Conservation (phyloP, 768 basidiomycete genomes). For the Omphalotus guepiniiformis region DNA sequence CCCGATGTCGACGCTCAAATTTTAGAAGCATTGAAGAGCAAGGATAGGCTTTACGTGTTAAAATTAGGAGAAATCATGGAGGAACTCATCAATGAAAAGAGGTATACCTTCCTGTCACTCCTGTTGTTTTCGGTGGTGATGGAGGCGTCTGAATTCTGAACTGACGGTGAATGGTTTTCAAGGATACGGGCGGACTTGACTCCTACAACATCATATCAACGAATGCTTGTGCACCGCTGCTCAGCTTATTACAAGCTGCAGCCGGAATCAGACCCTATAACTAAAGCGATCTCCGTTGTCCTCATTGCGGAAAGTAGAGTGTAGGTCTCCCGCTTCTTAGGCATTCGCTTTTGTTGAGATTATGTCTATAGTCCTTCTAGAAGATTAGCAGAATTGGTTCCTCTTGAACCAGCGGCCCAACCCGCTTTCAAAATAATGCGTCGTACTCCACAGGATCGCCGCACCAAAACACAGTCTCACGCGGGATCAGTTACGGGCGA, state of each 20-base stretch:
- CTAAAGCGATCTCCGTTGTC: conserved; percentile 59
- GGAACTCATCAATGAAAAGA: conserved; percentile 67
- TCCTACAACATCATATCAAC: conserved; percentile 77
- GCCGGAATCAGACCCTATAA: conserved; percentile 62
- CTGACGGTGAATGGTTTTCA: too few relatives aligned
- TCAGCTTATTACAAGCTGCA: conserved; percentile 74
- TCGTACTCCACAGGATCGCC: conserved; percentile 51
- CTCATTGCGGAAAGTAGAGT: conserved; percentile 65
- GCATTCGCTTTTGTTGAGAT: conserved; percentile 15
- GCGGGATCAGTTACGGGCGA: conserved; percentile 70
- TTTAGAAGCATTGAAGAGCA: conserved; percentile 80
- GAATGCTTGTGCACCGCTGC: conserved; percentile 82
- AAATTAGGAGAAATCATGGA: conserved; percentile 90
- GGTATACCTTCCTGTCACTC: conserved; percentile 51
- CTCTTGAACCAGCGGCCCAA: conserved; percentile 60
- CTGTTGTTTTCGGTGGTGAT: neutral
- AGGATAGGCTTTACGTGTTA: conserved; percentile 83
- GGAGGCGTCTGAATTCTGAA: too few relatives aligned
- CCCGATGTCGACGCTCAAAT: conserved; percentile 74
- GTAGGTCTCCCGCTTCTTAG: conserved; percentile 40
- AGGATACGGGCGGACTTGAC: conserved; percentile 64
- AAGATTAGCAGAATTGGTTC: conserved; percentile 73
- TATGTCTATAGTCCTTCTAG: conserved; percentile 52
- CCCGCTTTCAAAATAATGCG: conserved; percentile 91
- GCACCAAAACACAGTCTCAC: conserved; percentile 60